Base-by-base conservation (phyloP, 345 rosid species). In the Brassica rapa region DNA sequence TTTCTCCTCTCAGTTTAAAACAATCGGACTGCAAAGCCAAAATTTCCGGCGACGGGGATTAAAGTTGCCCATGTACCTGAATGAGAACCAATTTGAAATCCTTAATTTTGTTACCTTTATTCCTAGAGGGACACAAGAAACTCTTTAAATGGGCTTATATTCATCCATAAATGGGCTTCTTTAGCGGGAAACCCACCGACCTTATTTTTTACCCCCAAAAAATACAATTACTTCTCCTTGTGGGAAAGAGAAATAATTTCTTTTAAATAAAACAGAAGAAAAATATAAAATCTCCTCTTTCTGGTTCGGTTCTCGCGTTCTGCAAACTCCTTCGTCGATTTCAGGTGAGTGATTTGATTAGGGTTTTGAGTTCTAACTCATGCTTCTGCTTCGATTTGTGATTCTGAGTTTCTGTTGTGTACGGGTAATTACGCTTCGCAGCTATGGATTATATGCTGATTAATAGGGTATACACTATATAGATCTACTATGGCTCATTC, bases 301-400 rank as follows among this genome's bases (percentile, higher is more conserved):
- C 12, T 49, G 59, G n/a, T 23, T 80, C 67, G 59, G n/a, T 23
- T 80, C 67, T 80, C 35, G 33, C 68, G 73, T 65, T 75, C 80
- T 16, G 82, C 72, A 30, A 59, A 4, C 8, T 69, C 73, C 12
- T 65, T 69, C 65, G 23, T 59, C 76, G 80, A 80, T 75, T 75
- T 69, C 80, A 80, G 83, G 83, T 80, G 73, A 70, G 41, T 75
- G 57, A 60, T 68, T 79, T 15, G 23, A 57, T 79, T 79, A 79
- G 71, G 78, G 82, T 75, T 75, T 74, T 7, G 57, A 71, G 23
- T 43, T 74, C 23, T 23, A 9, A 9, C 37, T 63, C 62, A 66
- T 60, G 60, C 10, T 32, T 72, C 72, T 41, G 39, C 62, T 57
- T 68, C 65, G 10, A 15, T 5, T 67, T 24, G 9, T 33, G 56